These are phyloP conservation scores for Trichoderma oligosporum DNA, from an alignment of 2,329 filamentous ascomycete genomes.

Conservation along the genomic window DNA sequence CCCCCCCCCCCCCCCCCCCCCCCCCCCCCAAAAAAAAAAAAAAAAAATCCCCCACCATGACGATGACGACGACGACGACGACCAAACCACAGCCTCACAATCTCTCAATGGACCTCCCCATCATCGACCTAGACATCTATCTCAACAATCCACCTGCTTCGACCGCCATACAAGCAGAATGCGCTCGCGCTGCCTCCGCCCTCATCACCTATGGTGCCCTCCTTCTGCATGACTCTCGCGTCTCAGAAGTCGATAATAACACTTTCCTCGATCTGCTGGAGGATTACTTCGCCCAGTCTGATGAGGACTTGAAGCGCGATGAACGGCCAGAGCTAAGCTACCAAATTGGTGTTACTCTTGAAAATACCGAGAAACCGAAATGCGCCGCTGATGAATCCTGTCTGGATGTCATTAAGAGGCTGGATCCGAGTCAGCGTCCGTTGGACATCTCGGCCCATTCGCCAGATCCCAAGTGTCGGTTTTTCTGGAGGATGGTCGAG, in stretches of 20 bases:
- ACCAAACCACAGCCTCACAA: constrained; percentile 1
- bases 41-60: constrained; percentile 1
- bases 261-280: constrained; percentile 60
- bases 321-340: constrained; percentile 57
- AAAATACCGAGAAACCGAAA: constrained; percentile 61
- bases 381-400: constrained; percentile 61
- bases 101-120: constrained; percentile 52
- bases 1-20: too few relatives aligned
- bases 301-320: constrained; percentile 43
- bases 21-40: background rate
- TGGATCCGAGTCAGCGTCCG: constrained; percentile 53
- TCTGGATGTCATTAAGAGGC: constrained; percentile 52
- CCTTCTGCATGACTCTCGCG: constrained; percentile 57
- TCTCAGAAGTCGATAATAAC: constrained; percentile 52
- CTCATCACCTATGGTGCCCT: constrained; percentile 59
- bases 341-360: constrained; percentile 59
- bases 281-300: constrained; percentile 60
- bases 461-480: constrained; percentile 59
- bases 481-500: constrained; percentile 60
- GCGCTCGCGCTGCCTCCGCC: constrained; percentile 50
- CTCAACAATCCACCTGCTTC: constrained; percentile 43
- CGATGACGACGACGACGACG: too few relatives aligned
- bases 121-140: constrained; percentile 58
- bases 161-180: constrained; percentile 47
- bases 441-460: constrained; percentile 54